Base-by-base conservation (phyloP, 2,329 filamentous ascomycete species). In the Aspergillus aculeatus region DNA sequence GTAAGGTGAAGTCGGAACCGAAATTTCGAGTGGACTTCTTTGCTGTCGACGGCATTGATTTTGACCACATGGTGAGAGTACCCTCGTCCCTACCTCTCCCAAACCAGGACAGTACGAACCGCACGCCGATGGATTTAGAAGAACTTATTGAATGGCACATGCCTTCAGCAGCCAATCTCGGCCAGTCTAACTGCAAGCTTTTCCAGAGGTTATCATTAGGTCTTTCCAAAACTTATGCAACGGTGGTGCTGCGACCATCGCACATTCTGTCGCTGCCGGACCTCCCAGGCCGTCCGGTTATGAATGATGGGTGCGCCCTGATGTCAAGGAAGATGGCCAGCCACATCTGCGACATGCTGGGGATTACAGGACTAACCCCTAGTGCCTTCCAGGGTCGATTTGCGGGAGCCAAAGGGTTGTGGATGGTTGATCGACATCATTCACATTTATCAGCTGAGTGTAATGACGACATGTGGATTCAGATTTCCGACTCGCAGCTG, bases 361-460 rank as follows among this genome's bases (percentile, higher is more conserved):
- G 78, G 0, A 72, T 81, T 10, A 64, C 71, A 0, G 70, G 70
- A 2, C 69, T 71, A 5, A 72, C 81, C 0, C 84, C 83, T 0
- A 82, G 81, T 56, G 78, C 74, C 2, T 83, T 85, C 26, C 86
- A 88, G 71, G 84, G 76, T 9, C 77, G 86, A 5, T 84, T 87
- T 58, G 80, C 78, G 19, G 84, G 85, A 1, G 83, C 83, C 0
- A 88, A 88, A 70, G 86, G 86, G 1, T 66, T 88, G 5, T 87
- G 85, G 85, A 82, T 84, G 70, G 75, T 85, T 1, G 82, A 82
- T 57, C 73, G 71, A 4, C 69, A 75, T 64, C 72, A 59, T 66
- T 76, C 69, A 7, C 56, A 58, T 16, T 56, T 66, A 38, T 62
- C 41, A 21, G 56, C 50, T 12, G 65, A 44, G 16, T 44, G 64